Evolutionary conservation across 805 yeast genomes (phyloP).

Genomic region (Kluyveromyces starmeri): DNA sequence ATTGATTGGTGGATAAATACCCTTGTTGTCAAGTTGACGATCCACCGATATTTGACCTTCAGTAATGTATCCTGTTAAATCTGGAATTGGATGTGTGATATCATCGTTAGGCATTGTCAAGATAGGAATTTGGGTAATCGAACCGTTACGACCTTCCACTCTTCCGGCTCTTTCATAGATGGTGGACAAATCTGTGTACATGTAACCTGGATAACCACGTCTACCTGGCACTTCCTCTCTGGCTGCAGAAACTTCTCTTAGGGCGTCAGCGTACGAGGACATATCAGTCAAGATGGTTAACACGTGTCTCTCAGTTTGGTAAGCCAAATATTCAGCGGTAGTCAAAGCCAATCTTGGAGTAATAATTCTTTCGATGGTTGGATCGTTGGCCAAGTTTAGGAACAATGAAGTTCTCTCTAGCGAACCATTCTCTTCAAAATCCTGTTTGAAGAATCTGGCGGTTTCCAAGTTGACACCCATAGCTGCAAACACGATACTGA

Average conservation of each 20-base stretch:
- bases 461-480: conserved; percentile 99
- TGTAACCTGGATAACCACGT: conserved; percentile 99
- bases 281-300: conserved; percentile 96
- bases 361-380: conserved; percentile 98
- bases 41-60: conserved; percentile 98
- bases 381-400: conserved; percentile 96
- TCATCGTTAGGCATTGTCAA: conserved; percentile 99
- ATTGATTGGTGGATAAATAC: conserved; percentile 97
- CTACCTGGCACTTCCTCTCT: conserved; percentile 99
- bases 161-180: conserved; percentile 99
- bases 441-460: conserved; percentile 96
- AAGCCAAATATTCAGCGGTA: conserved; percentile 96
- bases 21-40: conserved; percentile 92
- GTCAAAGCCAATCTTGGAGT: conserved; percentile 98
- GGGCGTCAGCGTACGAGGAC: conserved; percentile 99
- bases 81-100: conserved; percentile 99
- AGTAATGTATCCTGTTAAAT: conserved; percentile 98
- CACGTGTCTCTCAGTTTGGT: conserved; percentile 98
- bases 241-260: conserved; percentile 99
- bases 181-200: conserved; percentile 99
- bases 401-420: conserved; percentile 95
- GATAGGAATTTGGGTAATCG: conserved; percentile 97
- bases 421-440: conserved; percentile 98
- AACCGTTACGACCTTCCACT: conserved; percentile 99
- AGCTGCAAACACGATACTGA: conserved; percentile 98